Conservation (phyloP, 2,329 filamentous ascomycete genomes). For the Triangularia verruculosa region DNA sequence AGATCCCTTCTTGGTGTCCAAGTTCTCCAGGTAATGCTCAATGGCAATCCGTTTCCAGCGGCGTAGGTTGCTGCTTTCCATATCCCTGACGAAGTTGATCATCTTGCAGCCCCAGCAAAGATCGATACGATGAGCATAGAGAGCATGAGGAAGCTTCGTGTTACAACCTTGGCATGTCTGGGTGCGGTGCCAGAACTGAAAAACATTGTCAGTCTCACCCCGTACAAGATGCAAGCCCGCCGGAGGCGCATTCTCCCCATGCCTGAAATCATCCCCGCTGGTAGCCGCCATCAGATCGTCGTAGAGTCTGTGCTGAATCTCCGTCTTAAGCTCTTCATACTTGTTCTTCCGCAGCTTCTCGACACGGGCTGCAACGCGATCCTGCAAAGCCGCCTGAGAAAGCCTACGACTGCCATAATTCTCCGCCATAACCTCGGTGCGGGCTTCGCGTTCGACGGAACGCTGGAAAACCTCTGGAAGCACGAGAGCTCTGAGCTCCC, state of each 20-base stretch:
- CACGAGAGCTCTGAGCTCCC: background rate
- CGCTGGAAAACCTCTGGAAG: background rate
- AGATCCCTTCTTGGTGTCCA: background rate
- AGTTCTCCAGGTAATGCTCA: background rate
- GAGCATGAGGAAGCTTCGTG: background rate
- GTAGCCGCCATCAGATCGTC: conserved; percentile 23
- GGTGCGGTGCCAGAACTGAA: conserved; percentile 8
- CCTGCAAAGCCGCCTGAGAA: background rate
- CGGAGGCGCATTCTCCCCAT: background rate
- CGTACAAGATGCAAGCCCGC: background rate
- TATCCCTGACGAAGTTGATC: conserved; percentile 9
- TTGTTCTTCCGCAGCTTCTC: background rate
- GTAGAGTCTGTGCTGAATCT: background rate
- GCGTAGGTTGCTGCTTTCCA: conserved; percentile 26
- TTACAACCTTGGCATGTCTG: conserved; percentile 13
- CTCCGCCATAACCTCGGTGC: background rate
- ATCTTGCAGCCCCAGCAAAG: conserved; percentile 25
- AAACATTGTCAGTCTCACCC: background rate
- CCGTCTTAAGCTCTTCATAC: background rate
- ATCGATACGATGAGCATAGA: conserved; percentile 14
- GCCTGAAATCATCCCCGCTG: conserved; percentile 17
- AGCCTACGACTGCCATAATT: background rate
- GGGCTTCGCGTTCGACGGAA: background rate
- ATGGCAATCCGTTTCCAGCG: background rate
- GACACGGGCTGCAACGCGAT: background rate